These are phyloP conservation scores for Eucalyptus regnans DNA, from an alignment of 345 rosid species.

Conservation along the genomic window DNA sequence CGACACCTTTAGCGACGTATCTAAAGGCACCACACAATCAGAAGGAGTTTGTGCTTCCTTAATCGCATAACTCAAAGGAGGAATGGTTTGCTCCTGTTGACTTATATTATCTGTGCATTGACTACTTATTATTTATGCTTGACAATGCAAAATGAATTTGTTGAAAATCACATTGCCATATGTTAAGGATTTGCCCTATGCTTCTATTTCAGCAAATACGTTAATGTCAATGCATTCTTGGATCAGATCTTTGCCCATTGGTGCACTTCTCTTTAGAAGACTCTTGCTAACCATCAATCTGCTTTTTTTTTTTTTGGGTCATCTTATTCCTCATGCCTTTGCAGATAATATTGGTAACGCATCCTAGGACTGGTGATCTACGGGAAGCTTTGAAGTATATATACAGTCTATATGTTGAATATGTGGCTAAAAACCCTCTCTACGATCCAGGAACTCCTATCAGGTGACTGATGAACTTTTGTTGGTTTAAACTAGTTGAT, in stretches of 20 bases:
- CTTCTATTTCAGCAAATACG: not conserved
- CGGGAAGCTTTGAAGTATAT: constrained; percentile 75
- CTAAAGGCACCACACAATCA: not conserved
- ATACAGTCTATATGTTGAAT: constrained; percentile 81
- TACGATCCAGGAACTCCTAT: constrained; percentile 71
- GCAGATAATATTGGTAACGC: constrained; percentile 81
- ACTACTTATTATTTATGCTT: not conserved
- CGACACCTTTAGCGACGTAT: not conserved
- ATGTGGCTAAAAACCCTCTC: constrained; percentile 78
- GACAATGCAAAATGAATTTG: not conserved
- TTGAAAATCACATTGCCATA: not conserved
- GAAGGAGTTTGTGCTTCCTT: not conserved
- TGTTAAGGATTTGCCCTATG: not conserved
- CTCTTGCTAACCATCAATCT: not conserved
- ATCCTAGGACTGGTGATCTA: constrained; percentile 88
- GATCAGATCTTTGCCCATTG: not conserved
- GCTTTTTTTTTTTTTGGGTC: not conserved
- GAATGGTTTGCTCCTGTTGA: not conserved
- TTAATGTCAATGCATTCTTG: not conserved
- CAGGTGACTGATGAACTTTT: constrained; percentile 34
- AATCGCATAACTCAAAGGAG: not conserved
- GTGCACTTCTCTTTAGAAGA: not conserved
- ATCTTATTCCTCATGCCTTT: not conserved
- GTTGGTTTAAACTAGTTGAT: constrained; percentile 30
- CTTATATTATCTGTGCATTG: not conserved